Evolutionary conservation across 2,329 filamentous ascomycete genomes (phyloP).

Genomic region (Dothiorella sarmentorum): DNA sequence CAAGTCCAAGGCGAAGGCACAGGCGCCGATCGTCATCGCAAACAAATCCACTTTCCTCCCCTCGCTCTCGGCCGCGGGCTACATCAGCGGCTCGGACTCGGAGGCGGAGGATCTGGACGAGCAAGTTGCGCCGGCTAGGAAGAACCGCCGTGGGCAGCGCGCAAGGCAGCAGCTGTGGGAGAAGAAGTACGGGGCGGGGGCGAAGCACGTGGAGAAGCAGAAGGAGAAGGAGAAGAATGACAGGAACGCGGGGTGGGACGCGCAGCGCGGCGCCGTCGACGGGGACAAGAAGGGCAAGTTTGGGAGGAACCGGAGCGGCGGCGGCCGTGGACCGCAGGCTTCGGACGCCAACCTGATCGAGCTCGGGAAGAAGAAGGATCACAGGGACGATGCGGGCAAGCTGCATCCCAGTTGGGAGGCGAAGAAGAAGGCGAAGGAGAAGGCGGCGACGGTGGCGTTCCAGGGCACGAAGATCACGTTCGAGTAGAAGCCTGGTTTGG

Average conservation of each 20-base stretch:
- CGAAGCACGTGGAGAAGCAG: constrained; percentile 60
- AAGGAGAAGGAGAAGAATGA: constrained; percentile 32
- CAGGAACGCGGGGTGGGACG: constrained; percentile 56
- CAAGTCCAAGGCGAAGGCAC: constrained; percentile 24
- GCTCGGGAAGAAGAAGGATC: constrained; percentile 26
- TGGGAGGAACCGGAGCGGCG: constrained; percentile 22
- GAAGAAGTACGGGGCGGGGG: constrained; percentile 71
- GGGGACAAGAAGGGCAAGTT: constrained; percentile 24
- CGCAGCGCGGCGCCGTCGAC: constrained; percentile 51
- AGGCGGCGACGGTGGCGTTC: constrained; percentile 49
- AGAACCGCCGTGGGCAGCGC: constrained; percentile 73
- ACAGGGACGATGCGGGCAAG: constrained; percentile 48
- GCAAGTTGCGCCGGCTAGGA: constrained; percentile 54
- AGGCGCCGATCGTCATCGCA: constrained; percentile 24
- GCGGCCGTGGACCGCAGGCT: constrained; percentile 27
- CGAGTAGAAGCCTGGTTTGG: constrained; percentile 42
- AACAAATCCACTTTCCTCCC: constrained; percentile 64
- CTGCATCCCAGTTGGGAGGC: constrained; percentile 66
- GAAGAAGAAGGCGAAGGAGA: constrained; percentile 58
- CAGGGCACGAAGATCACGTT: constrained; percentile 62
- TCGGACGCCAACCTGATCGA: constrained; percentile 34
- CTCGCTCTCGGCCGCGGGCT: constrained; percentile 71
- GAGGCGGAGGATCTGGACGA: constrained; percentile 49
- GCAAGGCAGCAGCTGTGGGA: constrained; percentile 77
- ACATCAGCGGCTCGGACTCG: constrained; percentile 73